Evolutionary conservation across 2,329 filamentous ascomycete species (phyloP), one percentile per base, ranked within the genome.

Genomic region (Colletotrichum costaricense): DNA sequence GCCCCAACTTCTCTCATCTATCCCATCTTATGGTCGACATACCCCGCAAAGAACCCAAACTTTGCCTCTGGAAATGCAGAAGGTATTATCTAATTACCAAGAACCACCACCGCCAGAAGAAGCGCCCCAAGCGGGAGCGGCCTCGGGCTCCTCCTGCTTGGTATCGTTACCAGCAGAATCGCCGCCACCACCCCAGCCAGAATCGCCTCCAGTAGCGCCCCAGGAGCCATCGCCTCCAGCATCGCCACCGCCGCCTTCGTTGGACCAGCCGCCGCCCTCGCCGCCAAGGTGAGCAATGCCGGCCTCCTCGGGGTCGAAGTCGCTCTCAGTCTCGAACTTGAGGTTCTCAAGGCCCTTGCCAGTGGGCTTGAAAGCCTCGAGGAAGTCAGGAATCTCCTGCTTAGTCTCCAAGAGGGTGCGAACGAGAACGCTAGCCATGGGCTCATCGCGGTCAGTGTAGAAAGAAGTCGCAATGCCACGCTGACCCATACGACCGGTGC

Each of bases 401-500:
- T 91, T 87, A 5, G 91, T 94, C 83, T 98, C 96, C 0, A 97
- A 79, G 0, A 99, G 87, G 6, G 94, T 91, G 80, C 95, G 95
- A 49, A 94, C 93, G 0, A 99, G 86, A 2, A 93, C 91, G 11
- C 89, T 87, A 0, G 89, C 95, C 55, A 98, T 84, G 3, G 92
- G 88, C 69, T 93, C 90, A 77, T 98, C 94, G 1, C 88, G 86
- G 1, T 95, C 92, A 30, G 92, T 94, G 86, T 93, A 98, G 85
- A 99, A 96, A 0, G 96, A 98, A 0, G 94, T 96, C 0, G 97
- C 95, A 5, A 95, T 85, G 22, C 97, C 97, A 57, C 89, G 88
- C 77, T 98, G 94, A 2, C 97, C 97, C 79, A 98, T 98, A 66
- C 97, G 94, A 67, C 94, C 97, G 77, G 97, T 99, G 74, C 97